Conservation (phyloP, 192 early-diverging fungal genomes). For the Coemansia sp. region DNA sequence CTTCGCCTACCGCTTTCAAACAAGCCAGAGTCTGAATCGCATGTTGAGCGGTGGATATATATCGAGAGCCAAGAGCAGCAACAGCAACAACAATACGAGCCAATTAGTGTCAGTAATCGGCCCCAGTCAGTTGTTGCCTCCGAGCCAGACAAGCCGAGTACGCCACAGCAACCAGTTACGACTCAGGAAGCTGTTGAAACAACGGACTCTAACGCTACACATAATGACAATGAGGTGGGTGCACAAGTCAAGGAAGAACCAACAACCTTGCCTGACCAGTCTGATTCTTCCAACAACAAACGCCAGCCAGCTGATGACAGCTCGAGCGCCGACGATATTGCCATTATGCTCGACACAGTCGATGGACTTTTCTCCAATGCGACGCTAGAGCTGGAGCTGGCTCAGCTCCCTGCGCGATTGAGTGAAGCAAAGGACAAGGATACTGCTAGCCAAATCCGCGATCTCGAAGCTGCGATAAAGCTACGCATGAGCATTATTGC, state of each 20-base stretch:
- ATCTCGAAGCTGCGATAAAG: slow-evolving; percentile 42
- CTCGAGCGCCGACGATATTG: slow-evolving; percentile 25
- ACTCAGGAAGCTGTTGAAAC: background rate
- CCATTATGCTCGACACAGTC: slow-evolving; percentile 30
- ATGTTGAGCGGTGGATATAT: slow-evolving; percentile 47
- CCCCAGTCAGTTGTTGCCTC: background rate
- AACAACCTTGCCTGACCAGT: background rate
- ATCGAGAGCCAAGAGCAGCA: slow-evolving; percentile 15
- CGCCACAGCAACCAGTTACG: background rate
- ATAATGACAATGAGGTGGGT: background rate
- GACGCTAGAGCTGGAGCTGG: slow-evolving; percentile 47
- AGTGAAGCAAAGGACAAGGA: slow-evolving; percentile 12
- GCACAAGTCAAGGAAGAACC: background rate
- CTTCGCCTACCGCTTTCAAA: slow-evolving; percentile 48
- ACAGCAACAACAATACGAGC: background rate
- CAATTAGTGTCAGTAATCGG: background rate
- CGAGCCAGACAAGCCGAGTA: background rate
- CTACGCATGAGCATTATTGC: slow-evolving; percentile 53
- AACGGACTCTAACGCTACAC: background rate
- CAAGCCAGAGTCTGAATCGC: slow-evolving; percentile 26
- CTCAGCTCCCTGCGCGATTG: slow-evolving; percentile 39
- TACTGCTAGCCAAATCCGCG: slow-evolving; percentile 17
- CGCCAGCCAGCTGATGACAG: background rate
- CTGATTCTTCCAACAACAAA: background rate
- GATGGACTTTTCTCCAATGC: slow-evolving; percentile 47